Percentiles rank a stretch among this genome's conserved stretches.
Evolutionary conservation across 176 grass and related monocot genomes (phyloP).

Genomic region (Poa pratensis): DNA sequence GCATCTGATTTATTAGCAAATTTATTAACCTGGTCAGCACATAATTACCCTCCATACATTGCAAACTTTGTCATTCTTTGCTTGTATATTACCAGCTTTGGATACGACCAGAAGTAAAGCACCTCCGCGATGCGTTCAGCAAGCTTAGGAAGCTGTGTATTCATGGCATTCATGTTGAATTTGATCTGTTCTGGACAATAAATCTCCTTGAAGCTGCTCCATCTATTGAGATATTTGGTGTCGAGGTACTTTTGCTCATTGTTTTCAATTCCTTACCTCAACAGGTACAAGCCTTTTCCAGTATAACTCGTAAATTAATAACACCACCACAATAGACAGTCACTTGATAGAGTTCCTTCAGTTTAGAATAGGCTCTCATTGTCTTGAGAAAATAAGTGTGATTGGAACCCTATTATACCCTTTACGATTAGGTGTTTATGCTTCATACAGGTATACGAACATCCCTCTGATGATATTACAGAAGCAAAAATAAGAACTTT

Average conservation of each 20-base stretch:
- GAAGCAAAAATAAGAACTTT: background rate
- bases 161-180: background rate
- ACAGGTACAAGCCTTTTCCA: background rate
- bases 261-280: background rate
- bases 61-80: no score
- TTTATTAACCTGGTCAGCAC: no score
- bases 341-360: background rate
- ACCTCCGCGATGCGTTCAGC: background rate
- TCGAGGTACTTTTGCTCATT: background rate
- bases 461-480: background rate
- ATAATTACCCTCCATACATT: no score
- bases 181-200: background rate
- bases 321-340: background rate
- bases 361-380: background rate
- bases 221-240: background rate
- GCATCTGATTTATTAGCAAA: no score
- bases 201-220: slow-evolving; percentile 12
- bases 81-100: background rate
- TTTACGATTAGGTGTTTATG: background rate
- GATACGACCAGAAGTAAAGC: background rate
- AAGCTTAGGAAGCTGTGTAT: background rate
- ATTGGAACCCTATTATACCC: background rate
- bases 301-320: no score
- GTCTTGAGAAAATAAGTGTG: background rate
- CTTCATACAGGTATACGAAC: background rate